phyloP scores from a whole-genome alignment of 192 early-diverging fungal genomes.

The Entomortierella parvispora region DNA sequence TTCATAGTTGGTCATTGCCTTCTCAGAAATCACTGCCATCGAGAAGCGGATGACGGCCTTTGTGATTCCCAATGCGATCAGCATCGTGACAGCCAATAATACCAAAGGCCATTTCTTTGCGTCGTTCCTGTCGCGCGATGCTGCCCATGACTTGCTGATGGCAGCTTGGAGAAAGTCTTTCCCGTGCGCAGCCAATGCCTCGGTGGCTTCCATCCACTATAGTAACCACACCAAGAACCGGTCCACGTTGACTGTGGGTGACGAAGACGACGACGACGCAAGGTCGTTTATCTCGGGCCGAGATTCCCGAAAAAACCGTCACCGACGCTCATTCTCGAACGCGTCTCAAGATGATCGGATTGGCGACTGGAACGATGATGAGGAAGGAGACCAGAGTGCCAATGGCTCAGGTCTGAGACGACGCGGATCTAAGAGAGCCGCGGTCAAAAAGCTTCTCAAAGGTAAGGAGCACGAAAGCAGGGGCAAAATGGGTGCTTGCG shows the following conservation, averaged over 20 bases:
- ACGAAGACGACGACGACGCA: constrained; percentile 32
- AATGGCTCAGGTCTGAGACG: constrained; percentile 12
- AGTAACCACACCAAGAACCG: constrained; percentile 5
- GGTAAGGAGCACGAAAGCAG: constrained; percentile 9
- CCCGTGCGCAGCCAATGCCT: constrained; percentile 46
- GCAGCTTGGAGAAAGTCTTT: constrained; percentile 67
- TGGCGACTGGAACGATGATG: constrained; percentile 19
- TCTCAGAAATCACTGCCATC: constrained; percentile 82
- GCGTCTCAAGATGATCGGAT: constrained; percentile 24
- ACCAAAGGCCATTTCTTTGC: constrained; percentile 78
- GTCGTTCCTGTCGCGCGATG: constrained; percentile 88
- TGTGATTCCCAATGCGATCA: constrained; percentile 91
- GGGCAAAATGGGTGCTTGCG: too few relatives aligned
- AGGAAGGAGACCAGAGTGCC: background rate
- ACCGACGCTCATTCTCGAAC: constrained; percentile 37
- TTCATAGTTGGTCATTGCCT: constrained; percentile 70
- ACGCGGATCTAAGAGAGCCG: constrained; percentile 36
- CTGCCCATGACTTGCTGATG: constrained; percentile 74
- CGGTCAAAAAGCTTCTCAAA: constrained; percentile 30
- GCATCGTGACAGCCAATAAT: constrained; percentile 69
- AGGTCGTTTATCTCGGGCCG: constrained; percentile 32
- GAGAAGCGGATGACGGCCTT: constrained; percentile 88
- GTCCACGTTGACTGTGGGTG: constrained; percentile 8
- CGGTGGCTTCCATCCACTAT: constrained; percentile 2
- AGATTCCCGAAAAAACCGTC: constrained; percentile 34